A percentile compares a stretch with the other conserved stretches of the same genome.
phyloP scores from a whole-genome alignment of 352 stramenopile species.

The Globisporangium polare region DNA sequence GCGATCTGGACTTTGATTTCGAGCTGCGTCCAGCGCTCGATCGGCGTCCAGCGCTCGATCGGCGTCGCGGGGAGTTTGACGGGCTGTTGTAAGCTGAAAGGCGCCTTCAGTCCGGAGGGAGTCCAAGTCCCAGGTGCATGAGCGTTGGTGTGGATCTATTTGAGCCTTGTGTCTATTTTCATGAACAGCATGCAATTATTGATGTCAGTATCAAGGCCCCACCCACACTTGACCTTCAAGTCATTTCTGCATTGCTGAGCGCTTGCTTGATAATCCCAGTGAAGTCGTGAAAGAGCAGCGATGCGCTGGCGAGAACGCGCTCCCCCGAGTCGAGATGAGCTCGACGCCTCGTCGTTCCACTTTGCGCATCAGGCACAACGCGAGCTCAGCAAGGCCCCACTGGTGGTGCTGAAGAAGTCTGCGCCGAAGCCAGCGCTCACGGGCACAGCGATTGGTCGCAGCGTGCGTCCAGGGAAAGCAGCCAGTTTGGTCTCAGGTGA shows the following conservation, averaged over 20 bases:
- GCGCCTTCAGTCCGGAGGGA: too few relatives aligned
- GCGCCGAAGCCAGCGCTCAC: not conserved
- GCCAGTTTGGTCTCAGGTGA: not conserved
- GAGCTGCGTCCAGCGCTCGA: slow-evolving; percentile 7
- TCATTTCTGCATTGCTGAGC: not conserved
- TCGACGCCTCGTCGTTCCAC: not conserved
- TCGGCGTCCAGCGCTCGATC: not conserved
- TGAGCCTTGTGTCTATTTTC: not conserved
- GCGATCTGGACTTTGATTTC: not conserved
- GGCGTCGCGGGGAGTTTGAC: not conserved
- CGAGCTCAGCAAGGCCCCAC: not conserved
- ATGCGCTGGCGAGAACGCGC: slow-evolving; percentile 2
- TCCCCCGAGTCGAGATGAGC: not conserved
- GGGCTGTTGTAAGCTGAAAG: not conserved
- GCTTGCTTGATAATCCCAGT: not conserved
- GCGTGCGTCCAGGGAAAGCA: slow-evolving; percentile 5
- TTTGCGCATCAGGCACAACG: not conserved
- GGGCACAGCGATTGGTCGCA: slow-evolving; percentile 7
- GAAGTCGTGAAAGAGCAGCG: not conserved
- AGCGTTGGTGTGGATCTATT: not conserved
- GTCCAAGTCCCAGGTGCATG: too few relatives aligned
- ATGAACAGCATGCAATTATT: not conserved
- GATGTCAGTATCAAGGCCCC: not conserved
- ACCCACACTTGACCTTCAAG: not conserved
- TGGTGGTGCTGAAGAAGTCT: not conserved